phyloP scores from a whole-genome alignment of 1,284 basidiomycete genomes.

The Tilletia caries region DNA sequence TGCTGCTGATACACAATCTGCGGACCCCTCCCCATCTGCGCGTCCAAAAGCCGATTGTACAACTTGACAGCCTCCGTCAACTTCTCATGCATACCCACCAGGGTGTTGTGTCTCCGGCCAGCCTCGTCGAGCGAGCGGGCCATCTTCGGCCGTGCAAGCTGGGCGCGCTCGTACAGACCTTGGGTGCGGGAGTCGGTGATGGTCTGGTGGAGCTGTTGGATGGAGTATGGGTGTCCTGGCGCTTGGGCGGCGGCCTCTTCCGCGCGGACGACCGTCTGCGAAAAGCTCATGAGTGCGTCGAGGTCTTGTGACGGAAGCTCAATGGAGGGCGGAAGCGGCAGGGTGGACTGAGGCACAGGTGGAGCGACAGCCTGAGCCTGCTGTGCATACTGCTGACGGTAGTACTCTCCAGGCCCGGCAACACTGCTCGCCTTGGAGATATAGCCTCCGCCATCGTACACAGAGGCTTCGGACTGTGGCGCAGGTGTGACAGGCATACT shows the following conservation, averaged over 20 bases:
- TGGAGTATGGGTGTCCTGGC: neutral
- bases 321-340: constrained; percentile 36
- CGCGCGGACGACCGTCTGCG: constrained; percentile 33
- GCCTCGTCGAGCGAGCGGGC: constrained; percentile 81
- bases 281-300: constrained; percentile 49
- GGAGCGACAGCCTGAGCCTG: neutral
- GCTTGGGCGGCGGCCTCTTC: constrained; percentile 11
- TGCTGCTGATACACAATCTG: neutral
- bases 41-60: constrained; percentile 80
- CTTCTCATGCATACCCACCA: constrained; percentile 89
- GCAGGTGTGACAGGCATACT: constrained; percentile 7
- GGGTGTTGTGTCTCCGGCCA: constrained; percentile 76
- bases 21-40: constrained; percentile 62
- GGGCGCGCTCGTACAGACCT: constrained; percentile 79
- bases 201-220: constrained; percentile 21
- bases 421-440: neutral
- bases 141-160: constrained; percentile 73
- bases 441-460: constrained; percentile 12
- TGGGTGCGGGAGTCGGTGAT: constrained; percentile 35
- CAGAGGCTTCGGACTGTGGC: constrained; percentile 1
- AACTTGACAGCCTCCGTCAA: constrained; percentile 83
- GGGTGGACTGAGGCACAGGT: neutral
- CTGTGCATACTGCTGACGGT: constrained; percentile 13
- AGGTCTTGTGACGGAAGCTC: constrained; percentile 45
- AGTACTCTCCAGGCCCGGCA: neutral